These are phyloP conservation scores for Malassezia cuniculi DNA, from an alignment of 1,284 basidiomycete species.

Conservation along the genomic window DNA sequence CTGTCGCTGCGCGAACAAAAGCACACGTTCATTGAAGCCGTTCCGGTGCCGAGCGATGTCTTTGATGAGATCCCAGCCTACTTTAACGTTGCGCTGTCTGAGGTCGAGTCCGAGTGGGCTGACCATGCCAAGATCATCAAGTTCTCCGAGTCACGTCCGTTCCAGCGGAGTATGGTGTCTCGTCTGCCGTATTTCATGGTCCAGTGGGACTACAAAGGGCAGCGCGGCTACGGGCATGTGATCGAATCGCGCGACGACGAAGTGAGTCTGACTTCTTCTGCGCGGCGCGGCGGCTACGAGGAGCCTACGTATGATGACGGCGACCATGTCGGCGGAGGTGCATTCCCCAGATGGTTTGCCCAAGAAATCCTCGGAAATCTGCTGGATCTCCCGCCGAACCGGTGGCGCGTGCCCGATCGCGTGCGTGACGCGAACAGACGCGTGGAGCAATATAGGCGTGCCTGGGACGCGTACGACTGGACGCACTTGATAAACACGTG, in stretches of 20 bases:
- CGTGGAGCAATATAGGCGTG: constrained; percentile 60
- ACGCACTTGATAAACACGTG: constrained; percentile 25
- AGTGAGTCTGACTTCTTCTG: constrained; percentile 49
- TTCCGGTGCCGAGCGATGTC: constrained; percentile 71
- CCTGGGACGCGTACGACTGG: constrained; percentile 47
- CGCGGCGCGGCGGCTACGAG: constrained; percentile 49
- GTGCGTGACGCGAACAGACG: constrained; percentile 29
- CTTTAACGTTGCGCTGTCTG: constrained; percentile 82
- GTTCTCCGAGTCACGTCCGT: constrained; percentile 53
- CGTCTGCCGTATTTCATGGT: constrained; percentile 98
- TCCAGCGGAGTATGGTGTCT: constrained; percentile 56
- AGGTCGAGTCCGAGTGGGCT: constrained; percentile 88
- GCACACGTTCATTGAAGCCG: constrained; percentile 79
- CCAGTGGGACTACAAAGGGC: constrained; percentile 86
- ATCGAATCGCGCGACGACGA: constrained; percentile 49
- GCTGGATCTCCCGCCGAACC: constrained; percentile 71
- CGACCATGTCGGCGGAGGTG: constrained; percentile 67
- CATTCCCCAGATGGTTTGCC: constrained; percentile 53
- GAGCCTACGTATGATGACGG: constrained; percentile 54
- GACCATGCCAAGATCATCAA: constrained; percentile 93
- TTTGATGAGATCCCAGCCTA: constrained; percentile 79
- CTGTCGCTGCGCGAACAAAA: constrained; percentile 69
- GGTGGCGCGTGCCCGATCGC: constrained; percentile 66
- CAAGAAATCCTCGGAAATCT: constrained; percentile 86
- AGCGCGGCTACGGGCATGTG: constrained; percentile 61